Base-by-base conservation (phyloP, 257 asterid species). In the Anisodus acutangulus region DNA sequence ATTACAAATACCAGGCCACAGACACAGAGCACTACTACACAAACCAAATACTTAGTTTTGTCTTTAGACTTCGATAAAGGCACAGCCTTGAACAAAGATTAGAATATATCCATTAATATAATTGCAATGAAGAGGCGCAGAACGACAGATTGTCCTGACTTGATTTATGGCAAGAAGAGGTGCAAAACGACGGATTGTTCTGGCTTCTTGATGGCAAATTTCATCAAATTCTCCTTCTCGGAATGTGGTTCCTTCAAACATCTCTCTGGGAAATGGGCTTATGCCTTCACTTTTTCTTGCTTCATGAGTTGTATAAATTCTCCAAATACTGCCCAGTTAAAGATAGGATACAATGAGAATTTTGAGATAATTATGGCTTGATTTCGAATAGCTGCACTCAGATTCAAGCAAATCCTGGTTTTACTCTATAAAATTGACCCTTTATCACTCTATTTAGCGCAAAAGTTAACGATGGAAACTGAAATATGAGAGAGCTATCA, bases 231-330 rank as follows among this genome's bases (percentile, higher is more conserved):
- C 12, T 2, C 6, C 9, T 19, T 47, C 0, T 1, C 19, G 1
- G 31, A 10, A 72, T 19, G 80, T 72, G 80, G 80, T 47, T 72
- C 80, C 43, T 72, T 26, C 43, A 49, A 74, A 49, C 35, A 49
- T 47, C 81, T 19, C 6, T 5, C 45, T 41, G 6, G 1, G 6
- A 41, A 41, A 41, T 41, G 45, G 60, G 62, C 79, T 83, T 66
- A 85, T 22, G 82, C 85, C 86, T 80, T 85, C 60, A 16, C 53
- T 31, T 86, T 88, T n/a, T 87, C 85, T 57, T 85, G 84, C 74
- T 82, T 83, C 91, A 88, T 88, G 11, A 88, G 88, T 85, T 81
- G 85, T 8, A 87, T 72, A 83, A 88, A 88, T 47, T 87, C 88
- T 63, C 86, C 89, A 60, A 88, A 88, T 47, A 88, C 88, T 88